Evolutionary conservation across 805 yeast genomes (phyloP).

Genomic region (Candida qinlingensis): DNA sequence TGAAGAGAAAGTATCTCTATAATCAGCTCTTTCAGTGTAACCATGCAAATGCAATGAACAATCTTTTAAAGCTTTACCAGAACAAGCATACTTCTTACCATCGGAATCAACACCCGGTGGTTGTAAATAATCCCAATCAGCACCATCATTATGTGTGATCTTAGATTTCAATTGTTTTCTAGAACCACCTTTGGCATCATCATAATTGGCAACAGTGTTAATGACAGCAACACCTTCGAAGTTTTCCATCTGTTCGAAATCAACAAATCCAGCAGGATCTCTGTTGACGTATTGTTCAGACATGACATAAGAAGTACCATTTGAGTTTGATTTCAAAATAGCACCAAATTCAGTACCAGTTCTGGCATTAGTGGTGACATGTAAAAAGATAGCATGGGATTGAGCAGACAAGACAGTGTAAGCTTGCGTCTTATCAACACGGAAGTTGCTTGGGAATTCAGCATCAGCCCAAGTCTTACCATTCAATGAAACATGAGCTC

Average conservation of each 20-base stretch:
- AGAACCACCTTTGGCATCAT: constrained; percentile 37
- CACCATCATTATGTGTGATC: constrained; percentile 88
- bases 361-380: constrained; percentile 60
- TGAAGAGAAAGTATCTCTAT: constrained; percentile 81
- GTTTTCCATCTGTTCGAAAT: constrained; percentile 77
- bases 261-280: constrained; percentile 69
- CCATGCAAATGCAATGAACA: constrained; percentile 89
- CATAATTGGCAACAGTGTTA: constrained; percentile 59
- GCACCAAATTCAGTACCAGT: constrained; percentile 63
- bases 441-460: constrained; percentile 62
- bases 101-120: constrained; percentile 68
- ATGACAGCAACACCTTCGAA: constrained; percentile 79
- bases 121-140: constrained; percentile 66
- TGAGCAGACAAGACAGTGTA: constrained; percentile 77
- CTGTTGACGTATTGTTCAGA: constrained; percentile 75
- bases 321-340: constrained; percentile 80
- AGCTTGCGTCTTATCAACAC: constrained; percentile 56
- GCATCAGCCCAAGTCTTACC: constrained; percentile 76
- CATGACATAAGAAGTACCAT: constrained; percentile 81
- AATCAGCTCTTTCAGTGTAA: constrained; percentile 79
- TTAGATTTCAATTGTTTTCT: constrained; percentile 58
- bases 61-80: constrained; percentile 40
- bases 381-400: constrained; percentile 71
- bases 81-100: constrained; percentile 54
- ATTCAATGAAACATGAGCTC: constrained; percentile 72